phyloP scores from a whole-genome alignment of 495 filamentous ascomycete genomes.

The Mycothermus thermophilus region DNA sequence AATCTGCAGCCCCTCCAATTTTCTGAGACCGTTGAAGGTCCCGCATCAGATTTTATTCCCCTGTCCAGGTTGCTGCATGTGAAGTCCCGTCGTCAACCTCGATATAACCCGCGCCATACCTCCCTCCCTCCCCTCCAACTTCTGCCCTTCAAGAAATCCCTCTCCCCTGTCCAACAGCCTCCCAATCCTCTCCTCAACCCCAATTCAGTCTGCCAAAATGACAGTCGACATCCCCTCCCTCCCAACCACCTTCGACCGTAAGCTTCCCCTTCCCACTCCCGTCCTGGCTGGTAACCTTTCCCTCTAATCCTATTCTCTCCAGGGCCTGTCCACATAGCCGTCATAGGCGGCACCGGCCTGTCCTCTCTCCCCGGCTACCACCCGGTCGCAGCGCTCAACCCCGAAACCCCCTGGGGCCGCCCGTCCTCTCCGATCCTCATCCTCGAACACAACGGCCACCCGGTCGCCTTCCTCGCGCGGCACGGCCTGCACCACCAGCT shows the following conservation, averaged over 20 bases:
- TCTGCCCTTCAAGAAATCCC: neutral
- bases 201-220: constrained; percentile 6
- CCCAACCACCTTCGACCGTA: constrained; percentile 12
- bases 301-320: no score
- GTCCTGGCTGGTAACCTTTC: neutral
- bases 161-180: neutral
- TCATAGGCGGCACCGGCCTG: constrained; percentile 94
- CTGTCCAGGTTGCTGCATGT: no score
- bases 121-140: neutral
- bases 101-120: neutral
- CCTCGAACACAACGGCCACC: constrained; percentile 65
- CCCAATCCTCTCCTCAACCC: no score
- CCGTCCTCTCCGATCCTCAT: constrained; percentile 86
- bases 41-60: no score
- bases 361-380: constrained; percentile 55
- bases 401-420: constrained; percentile 77
- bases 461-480: constrained; percentile 86
- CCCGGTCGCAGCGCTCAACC: constrained; percentile 59
- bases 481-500: constrained; percentile 81
- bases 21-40: no score
- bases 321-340: constrained; percentile 79
- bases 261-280: neutral
- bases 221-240: constrained; percentile 5
- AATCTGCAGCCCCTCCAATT: no score
- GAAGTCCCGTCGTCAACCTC: constrained; percentile 1